Conservation (phyloP, 2,329 filamentous ascomycete genomes). For the Talaromyces sp. region DNA sequence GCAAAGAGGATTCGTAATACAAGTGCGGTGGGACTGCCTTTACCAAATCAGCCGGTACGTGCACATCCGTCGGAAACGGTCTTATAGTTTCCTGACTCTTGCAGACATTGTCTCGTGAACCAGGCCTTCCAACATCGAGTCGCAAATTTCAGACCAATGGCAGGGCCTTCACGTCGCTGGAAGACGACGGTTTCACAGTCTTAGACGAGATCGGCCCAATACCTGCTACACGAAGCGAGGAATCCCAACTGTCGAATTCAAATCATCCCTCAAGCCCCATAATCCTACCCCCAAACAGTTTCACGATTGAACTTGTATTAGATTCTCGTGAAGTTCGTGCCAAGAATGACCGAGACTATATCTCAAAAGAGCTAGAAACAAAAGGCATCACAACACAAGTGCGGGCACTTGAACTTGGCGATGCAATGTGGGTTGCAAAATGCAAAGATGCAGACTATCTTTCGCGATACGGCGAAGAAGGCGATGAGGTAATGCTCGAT, state of each 20-base stretch:
- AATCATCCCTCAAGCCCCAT: slow-evolving; percentile 53
- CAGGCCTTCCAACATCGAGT: not conserved
- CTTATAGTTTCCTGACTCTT: not conserved
- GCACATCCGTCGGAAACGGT: not conserved
- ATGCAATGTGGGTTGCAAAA: slow-evolving; percentile 76
- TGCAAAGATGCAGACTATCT: slow-evolving; percentile 59
- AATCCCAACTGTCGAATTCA: not conserved
- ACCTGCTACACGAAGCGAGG: not conserved
- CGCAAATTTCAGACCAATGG: not conserved
- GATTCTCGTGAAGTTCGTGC: slow-evolving; percentile 72
- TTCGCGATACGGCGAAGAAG: slow-evolving; percentile 51
- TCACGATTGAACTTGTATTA: slow-evolving; percentile 68
- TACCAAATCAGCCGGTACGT: slow-evolving; percentile 7
- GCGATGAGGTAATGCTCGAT: slow-evolving; percentile 69
- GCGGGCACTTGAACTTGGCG: slow-evolving; percentile 67
- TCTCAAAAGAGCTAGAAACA: slow-evolving; percentile 67
- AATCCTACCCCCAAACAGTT: slow-evolving; percentile 60
- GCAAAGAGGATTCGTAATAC: slow-evolving; percentile 60
- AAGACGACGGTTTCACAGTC: slow-evolving; percentile 16
- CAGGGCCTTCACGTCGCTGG: not conserved
- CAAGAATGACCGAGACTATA: slow-evolving; percentile 71
- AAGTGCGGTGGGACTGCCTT: not conserved
- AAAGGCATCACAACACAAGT: slow-evolving; percentile 64
- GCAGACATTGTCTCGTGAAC: slow-evolving; percentile 1
- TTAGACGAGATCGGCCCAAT: not conserved